These are phyloP conservation scores for Candida boidinii DNA, from an alignment of 805 yeast genomes.

Conservation along the genomic window DNA sequence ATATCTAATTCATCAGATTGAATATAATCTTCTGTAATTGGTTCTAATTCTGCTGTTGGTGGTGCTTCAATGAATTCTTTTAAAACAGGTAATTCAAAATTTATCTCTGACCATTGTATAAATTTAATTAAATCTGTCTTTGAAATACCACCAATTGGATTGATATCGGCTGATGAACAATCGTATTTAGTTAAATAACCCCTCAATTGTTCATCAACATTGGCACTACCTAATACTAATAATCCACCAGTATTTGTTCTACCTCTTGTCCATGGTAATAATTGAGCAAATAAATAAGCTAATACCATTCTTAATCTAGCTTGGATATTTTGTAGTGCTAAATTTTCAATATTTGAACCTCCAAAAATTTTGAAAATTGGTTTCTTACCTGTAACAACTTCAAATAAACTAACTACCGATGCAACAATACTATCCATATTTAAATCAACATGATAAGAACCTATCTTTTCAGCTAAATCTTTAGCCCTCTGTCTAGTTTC, in stretches of 20 bases:
- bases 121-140: conserved; percentile 86
- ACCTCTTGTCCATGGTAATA: conserved; percentile 91
- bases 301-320: conserved; percentile 94
- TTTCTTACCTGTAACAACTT: conserved; percentile 80
- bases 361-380: conserved; percentile 92
- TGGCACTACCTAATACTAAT: conserved; percentile 90
- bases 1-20: conserved; percentile 96
- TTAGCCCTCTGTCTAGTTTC: conserved; percentile 84
- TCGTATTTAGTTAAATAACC: conserved; percentile 97
- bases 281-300: conserved; percentile 86
- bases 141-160: conserved; percentile 98
- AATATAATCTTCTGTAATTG: conserved; percentile 84
- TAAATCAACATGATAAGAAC: conserved; percentile 84
- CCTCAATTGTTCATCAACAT: conserved; percentile 92
- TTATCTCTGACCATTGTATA: conserved; percentile 65
- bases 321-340: conserved; percentile 94
- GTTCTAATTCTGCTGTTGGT: conserved; percentile 97
- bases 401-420: conserved; percentile 69
- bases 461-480: conserved; percentile 64
- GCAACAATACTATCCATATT: conserved; percentile 83
- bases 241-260: conserved; percentile 63
- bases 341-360: conserved; percentile 82
- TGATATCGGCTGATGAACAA: conserved; percentile 94
- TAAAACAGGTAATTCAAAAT: conserved; percentile 71
- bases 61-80: conserved; percentile 78